Percentiles rank a stretch among this genome's conserved stretches.
phyloP scores from a whole-genome alignment of 257 asterid genomes.

The Primulina eburnea region DNA sequence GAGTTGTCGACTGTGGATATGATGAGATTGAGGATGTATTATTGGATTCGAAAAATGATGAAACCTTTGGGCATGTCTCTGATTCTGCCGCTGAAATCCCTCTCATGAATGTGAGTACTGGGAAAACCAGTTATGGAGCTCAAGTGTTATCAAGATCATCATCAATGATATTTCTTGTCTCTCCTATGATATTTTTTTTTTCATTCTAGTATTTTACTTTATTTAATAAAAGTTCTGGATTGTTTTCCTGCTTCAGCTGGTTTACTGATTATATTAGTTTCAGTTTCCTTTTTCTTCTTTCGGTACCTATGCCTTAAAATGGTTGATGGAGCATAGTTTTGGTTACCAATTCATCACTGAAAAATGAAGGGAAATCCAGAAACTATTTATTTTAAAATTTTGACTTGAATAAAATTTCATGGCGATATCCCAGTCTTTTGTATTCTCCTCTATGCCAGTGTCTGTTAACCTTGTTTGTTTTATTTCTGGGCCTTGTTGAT shows the following conservation, averaged over 20 bases:
- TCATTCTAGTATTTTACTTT: conserved; percentile 11
- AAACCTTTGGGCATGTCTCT: conserved; percentile 72
- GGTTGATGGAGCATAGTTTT: not conserved
- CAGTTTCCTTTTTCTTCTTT: not conserved
- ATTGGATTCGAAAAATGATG: conserved; percentile 66
- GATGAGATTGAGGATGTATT: conserved; percentile 67
- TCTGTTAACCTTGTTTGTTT: conserved; percentile 5
- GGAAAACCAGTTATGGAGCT: conserved; percentile 36
- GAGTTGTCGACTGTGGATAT: conserved; percentile 74
- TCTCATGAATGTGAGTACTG: conserved; percentile 30
- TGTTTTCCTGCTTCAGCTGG: conserved; percentile 4
- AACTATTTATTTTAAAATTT: not conserved
- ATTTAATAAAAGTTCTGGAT: not conserved
- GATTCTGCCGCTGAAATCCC: conserved; percentile 44
- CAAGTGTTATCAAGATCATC: conserved; percentile 47
- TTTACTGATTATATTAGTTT: conserved; percentile 16
- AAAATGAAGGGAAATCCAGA: not conserved
- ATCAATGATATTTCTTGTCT: conserved; percentile 37
- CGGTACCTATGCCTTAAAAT: not conserved
- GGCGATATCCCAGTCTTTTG: not conserved
- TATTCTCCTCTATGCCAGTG: conserved; percentile 1
- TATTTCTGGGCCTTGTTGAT: not conserved
- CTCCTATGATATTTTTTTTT: conserved; percentile 17
- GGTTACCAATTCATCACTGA: conserved; percentile 12
- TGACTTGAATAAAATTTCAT: not conserved